A percentile compares a stretch with the other conserved stretches of the same genome.
Evolutionary conservation across 768 basidiomycete species (phyloP).

Genomic region (Xerocomellus amylosporus): DNA sequence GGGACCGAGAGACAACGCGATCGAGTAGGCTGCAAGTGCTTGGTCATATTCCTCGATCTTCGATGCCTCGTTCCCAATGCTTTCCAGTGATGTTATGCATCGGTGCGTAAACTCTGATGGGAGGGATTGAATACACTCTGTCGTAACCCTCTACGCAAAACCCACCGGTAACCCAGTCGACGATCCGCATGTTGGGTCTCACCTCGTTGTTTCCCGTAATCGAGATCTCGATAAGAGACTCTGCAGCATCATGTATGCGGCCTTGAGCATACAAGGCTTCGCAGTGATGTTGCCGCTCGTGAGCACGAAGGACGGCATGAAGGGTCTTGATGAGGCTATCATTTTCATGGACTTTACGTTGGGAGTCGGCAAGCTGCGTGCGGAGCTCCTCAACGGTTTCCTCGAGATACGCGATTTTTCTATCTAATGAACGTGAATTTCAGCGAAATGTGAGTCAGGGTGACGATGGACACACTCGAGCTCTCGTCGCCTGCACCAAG

Average conservation of each 20-base stretch:
- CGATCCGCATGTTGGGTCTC: not conserved
- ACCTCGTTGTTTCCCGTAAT: not conserved
- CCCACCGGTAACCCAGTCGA: constrained; percentile 4
- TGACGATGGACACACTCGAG: not conserved
- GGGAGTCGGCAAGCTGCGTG: not conserved
- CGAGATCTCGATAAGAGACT: not conserved
- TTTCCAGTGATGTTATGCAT: not conserved
- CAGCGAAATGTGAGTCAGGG: not conserved
- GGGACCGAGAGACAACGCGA: not conserved
- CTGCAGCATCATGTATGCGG: constrained; percentile 1
- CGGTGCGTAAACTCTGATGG: not conserved
- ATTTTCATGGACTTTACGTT: not conserved
- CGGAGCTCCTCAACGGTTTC: not conserved
- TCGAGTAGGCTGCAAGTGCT: not conserved
- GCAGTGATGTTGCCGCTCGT: constrained; percentile 1
- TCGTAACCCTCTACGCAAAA: not conserved
- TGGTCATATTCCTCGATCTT: not conserved
- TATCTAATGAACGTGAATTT: not conserved
- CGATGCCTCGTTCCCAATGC: not conserved
- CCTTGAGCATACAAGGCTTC: constrained; percentile 4
- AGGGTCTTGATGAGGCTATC: not conserved
- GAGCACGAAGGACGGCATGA: not conserved
- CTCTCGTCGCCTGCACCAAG: not conserved
- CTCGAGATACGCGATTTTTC: not conserved
- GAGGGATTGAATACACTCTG: not conserved